Base-by-base conservation (phyloP, 2,329 filamentous ascomycete species). In the Botrytis byssoidea region DNA sequence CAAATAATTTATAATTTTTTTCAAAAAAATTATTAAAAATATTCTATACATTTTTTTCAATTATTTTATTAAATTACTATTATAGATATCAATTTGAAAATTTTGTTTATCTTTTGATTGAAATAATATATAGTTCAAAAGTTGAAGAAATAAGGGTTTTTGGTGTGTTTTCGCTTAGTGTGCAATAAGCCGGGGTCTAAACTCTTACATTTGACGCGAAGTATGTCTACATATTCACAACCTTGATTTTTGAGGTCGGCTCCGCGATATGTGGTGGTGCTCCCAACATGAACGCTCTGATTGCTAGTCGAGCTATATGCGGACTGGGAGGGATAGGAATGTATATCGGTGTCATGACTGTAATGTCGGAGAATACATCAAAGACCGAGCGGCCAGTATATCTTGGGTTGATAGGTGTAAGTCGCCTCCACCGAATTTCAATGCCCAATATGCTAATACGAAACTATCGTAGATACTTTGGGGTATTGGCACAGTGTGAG, bases 231-330 rank as follows among this genome's bases (percentile, higher is more conserved):
- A 72, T 79, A 1, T 51, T 44, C 16, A 72, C 74, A 57, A 75
- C 79, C 16, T 40, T 71, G 18, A 29, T 76, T 6, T 77, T 77
- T 35, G 73, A 74, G 74, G 73, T 80, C 37, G 79, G 79, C 10
- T 78, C 75, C 35, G 69, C 78, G 10, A 68, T 81, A 32, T 81
- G 80, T 68, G 79, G 77, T 25, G 74, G 77, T 1, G 80, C 79
- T 29, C 79, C 79, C 12, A 79, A 64, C n/a, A 79, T 79, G 80
- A 77, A 82, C 67, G 83, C 83, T 18, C 75, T 87, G 14, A 87
- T 87, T 74, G 77, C 84, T 20, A 84, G 84, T 1, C 80, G 85
- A 22, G 83, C 81, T 20, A 77, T 84, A 42, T 80, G 81, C 44
- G 85, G 84, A n/a, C 75, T 82, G 35, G 65, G 70, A 44, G 73